Conservation (phyloP, 495 filamentous ascomycete genomes). For the Lichina pygmaea region DNA sequence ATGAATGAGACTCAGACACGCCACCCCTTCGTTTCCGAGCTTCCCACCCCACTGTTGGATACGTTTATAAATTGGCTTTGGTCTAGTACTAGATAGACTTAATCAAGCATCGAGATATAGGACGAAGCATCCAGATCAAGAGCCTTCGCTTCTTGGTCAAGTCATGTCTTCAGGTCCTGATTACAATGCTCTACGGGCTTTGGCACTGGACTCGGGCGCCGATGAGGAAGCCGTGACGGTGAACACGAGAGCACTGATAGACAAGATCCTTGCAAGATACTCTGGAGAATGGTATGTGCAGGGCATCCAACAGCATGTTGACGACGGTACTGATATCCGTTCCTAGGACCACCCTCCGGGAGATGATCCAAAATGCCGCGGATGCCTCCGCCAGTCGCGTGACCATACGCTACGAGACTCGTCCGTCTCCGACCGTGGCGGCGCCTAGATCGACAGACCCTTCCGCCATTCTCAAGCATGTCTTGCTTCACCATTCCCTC, state of each 20-base stretch:
- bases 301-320: neutral
- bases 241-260: slow-evolving; percentile 86
- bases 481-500: slow-evolving; percentile 57
- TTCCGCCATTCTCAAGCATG: slow-evolving; percentile 53
- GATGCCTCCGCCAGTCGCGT: slow-evolving; percentile 82
- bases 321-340: neutral
- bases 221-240: slow-evolving; percentile 97
- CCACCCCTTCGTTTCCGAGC: too few relatives aligned
- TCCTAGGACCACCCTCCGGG: slow-evolving; percentile 39
- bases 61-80: too few relatives aligned
- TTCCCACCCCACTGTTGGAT: too few relatives aligned
- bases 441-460: slow-evolving; percentile 36
- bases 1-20: too few relatives aligned
- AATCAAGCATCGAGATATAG: too few relatives aligned
- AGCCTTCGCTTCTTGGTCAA: neutral
- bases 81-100: too few relatives aligned
- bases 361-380: slow-evolving; percentile 93
- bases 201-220: slow-evolving; percentile 58
- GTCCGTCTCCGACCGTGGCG: slow-evolving; percentile 51
- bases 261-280: slow-evolving; percentile 88
- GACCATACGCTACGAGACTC: slow-evolving; percentile 68
- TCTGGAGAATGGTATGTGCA: slow-evolving; percentile 56
- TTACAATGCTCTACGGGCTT: slow-evolving; percentile 59
- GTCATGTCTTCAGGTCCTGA: slow-evolving; percentile 14
- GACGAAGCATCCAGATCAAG: too few relatives aligned